Percentiles rank a stretch among this genome's conserved stretches.
These are phyloP conservation scores for Trichoderma gracile DNA, from an alignment of 2,329 filamentous ascomycete genomes.

Conservation along the genomic window DNA sequence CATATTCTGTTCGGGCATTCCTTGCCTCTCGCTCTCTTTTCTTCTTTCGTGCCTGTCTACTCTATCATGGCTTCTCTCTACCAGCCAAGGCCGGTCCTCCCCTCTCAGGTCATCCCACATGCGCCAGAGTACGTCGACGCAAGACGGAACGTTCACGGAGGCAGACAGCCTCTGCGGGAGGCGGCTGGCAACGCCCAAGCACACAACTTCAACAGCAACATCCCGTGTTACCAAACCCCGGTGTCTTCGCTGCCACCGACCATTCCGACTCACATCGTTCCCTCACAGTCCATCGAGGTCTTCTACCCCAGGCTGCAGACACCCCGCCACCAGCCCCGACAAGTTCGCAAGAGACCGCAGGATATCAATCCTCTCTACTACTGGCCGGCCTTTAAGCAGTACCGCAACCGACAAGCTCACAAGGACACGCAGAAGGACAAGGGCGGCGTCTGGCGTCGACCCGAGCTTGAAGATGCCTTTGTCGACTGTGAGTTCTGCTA, in stretches of 20 bases:
- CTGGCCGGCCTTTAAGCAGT: slow-evolving; percentile 64
- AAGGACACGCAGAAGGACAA: slow-evolving; percentile 62
- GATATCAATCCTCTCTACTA: slow-evolving; percentile 61
- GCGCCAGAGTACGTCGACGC: slow-evolving; percentile 50
- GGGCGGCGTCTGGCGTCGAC: slow-evolving; percentile 54
- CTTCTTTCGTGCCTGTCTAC: slow-evolving; percentile 25
- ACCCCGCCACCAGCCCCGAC: slow-evolving; percentile 41
- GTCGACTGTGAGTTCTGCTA: slow-evolving; percentile 57
- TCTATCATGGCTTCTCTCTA: slow-evolving; percentile 44
- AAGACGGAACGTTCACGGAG: slow-evolving; percentile 43
- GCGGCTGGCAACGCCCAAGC: slow-evolving; percentile 55
- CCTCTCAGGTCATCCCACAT: slow-evolving; percentile 53
- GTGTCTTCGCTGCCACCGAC: slow-evolving; percentile 48
- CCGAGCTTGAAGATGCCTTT: slow-evolving; percentile 65
- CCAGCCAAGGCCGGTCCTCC: slow-evolving; percentile 49
- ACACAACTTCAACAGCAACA: slow-evolving; percentile 44
- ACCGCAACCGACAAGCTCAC: slow-evolving; percentile 64
- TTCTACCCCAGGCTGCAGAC: slow-evolving; percentile 41
- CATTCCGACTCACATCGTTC: slow-evolving; percentile 53
- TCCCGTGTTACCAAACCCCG: slow-evolving; percentile 48
- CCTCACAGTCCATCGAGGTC: slow-evolving; percentile 50
- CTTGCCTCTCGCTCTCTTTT: slow-evolving; percentile 17
- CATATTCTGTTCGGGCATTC: slow-evolving; percentile 24
- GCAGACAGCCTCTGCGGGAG: slow-evolving; percentile 53
- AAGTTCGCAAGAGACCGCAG: slow-evolving; percentile 39